Conservation (phyloP, 495 filamentous ascomycete species). For the Cetradonia linearis region DNA sequence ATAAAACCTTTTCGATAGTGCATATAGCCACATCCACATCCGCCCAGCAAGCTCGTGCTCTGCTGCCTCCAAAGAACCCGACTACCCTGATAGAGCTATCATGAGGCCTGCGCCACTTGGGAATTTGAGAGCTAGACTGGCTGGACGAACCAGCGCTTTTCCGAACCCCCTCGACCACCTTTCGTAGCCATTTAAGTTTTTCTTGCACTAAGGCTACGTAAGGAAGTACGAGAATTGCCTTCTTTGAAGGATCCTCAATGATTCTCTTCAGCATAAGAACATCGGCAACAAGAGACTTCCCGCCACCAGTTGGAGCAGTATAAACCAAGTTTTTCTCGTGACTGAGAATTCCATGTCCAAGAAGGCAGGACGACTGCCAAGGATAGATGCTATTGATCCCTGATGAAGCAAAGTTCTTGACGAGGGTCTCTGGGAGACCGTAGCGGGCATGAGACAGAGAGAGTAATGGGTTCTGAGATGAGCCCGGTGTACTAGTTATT, state of each 20-base stretch:
- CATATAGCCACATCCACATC: constrained; percentile 75
- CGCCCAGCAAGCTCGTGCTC: constrained; percentile 52
- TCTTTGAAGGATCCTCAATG: constrained; percentile 52
- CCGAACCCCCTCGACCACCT: constrained; percentile 53
- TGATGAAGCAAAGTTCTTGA: constrained; percentile 52
- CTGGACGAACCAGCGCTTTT: constrained; percentile 30
- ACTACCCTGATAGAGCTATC: constrained; percentile 49
- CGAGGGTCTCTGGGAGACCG: constrained; percentile 48
- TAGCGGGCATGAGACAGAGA: constrained; percentile 55
- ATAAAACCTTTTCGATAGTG: constrained; percentile 69
- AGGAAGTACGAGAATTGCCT: constrained; percentile 69
- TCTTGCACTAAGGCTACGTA: constrained; percentile 79
- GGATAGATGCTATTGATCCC: constrained; percentile 65
- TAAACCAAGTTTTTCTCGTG: constrained; percentile 68
- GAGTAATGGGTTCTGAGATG: constrained; percentile 48
- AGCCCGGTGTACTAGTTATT: constrained; percentile 39
- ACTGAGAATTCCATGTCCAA: constrained; percentile 53
- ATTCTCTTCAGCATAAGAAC: constrained; percentile 65
- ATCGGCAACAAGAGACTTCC: constrained; percentile 71
- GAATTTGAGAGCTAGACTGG: constrained; percentile 19
- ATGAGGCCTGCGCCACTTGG: constrained; percentile 30
- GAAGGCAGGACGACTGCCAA: constrained; percentile 74
- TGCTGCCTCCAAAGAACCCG: constrained; percentile 67
- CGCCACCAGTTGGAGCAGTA: constrained; percentile 74
- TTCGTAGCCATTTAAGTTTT: constrained; percentile 67